phyloP scores from a whole-genome alignment of 139 green algal genomes.

The Chlorella sp. region DNA sequence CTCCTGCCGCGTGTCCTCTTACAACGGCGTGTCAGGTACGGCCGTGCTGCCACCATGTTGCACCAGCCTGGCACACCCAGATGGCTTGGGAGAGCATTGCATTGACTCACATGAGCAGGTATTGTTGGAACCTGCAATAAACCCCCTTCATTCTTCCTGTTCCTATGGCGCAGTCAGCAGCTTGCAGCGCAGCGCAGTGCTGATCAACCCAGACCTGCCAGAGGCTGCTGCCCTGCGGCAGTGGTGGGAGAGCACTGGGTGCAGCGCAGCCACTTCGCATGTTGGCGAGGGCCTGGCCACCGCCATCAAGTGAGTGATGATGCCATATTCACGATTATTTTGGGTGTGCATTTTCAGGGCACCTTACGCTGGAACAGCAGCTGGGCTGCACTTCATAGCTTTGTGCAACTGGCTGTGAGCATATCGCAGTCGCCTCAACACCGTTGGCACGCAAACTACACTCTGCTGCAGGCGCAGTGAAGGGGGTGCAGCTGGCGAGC shows the following conservation, averaged over 20 bases:
- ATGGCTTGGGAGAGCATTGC: not conserved
- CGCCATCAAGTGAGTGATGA: constrained; percentile 12
- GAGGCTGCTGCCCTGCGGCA: constrained; percentile 54
- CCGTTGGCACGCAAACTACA: too few relatives aligned
- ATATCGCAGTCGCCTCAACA: not conserved
- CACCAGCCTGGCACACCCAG: too few relatives aligned
- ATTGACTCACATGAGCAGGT: not conserved
- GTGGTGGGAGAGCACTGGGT: constrained; percentile 69
- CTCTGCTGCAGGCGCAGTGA: not conserved
- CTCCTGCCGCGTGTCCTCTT: constrained; percentile 67
- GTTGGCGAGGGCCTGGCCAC: constrained; percentile 67
- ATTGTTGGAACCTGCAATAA: too few relatives aligned
- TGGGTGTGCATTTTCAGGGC: too few relatives aligned
- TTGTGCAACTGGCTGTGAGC: not conserved
- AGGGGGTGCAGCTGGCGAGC: not conserved
- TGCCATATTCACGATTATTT: too few relatives aligned
- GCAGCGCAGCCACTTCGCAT: constrained; percentile 39
- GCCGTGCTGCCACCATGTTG: too few relatives aligned
- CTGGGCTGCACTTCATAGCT: not conserved
- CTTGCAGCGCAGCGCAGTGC: constrained; percentile 46
- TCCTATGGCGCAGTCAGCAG: constrained; percentile 5
- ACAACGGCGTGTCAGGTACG: constrained; percentile 68
- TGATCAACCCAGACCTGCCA: constrained; percentile 61
- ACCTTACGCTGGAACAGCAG: too few relatives aligned
- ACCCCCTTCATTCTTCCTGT: too few relatives aligned